Conservation (phyloP, 352 stramenopile species). For the Pythium sukuiense region DNA sequence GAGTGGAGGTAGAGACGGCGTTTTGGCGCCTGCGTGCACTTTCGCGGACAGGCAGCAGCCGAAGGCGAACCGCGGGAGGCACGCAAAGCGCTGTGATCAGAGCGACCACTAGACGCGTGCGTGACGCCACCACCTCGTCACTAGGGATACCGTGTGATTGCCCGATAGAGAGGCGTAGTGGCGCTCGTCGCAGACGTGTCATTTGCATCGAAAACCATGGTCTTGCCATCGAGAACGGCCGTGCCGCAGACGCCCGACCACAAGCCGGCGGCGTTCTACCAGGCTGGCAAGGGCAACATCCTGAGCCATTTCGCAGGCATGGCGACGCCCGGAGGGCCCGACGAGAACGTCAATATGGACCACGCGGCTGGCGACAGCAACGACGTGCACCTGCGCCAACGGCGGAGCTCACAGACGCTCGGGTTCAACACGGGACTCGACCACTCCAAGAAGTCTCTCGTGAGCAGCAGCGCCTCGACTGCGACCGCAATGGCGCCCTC, state of each 20-base stretch:
- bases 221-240: slow-evolving; percentile 21
- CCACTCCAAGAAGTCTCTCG: neutral
- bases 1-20: slow-evolving; percentile 25
- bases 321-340: slow-evolving; percentile 36
- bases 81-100: neutral
- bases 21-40: slow-evolving; percentile 26
- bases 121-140: neutral
- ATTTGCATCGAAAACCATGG: slow-evolving; percentile 16
- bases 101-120: neutral
- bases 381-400: slow-evolving; percentile 11
- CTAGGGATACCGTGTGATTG: neutral
- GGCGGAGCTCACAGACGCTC: neutral
- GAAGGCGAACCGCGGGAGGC: neutral
- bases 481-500: slow-evolving; percentile 23
- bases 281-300: slow-evolving; percentile 56
- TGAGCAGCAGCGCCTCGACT: slow-evolving; percentile 21
- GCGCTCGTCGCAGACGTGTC: slow-evolving; percentile 8
- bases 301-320: slow-evolving; percentile 64
- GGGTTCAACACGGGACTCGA: neutral
- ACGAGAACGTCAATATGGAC: slow-evolving; percentile 2
- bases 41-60: slow-evolving; percentile 8
- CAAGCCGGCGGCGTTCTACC: slow-evolving; percentile 32
- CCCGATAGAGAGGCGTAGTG: neutral
- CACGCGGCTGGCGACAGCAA: neutral
- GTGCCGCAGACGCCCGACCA: slow-evolving; percentile 26